These are phyloP conservation scores for Allomyces arbusculus DNA, from an alignment of 192 early-diverging fungal species.

Conservation along the genomic window DNA sequence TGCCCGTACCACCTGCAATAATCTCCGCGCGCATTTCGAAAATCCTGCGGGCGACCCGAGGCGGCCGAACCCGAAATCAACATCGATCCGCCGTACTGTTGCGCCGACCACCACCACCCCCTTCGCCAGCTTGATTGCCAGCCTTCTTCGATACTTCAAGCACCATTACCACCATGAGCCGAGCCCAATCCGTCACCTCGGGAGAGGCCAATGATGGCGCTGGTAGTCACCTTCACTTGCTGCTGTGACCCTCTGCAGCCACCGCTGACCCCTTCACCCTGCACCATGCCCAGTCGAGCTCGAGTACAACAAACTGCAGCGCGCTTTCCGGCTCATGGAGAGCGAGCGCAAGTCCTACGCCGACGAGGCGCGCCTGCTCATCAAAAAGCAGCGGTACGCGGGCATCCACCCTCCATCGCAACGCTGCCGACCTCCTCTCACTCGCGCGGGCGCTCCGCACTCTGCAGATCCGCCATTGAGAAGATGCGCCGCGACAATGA, in stretches of 20 bases:
- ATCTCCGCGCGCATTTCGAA: too few relatives aligned
- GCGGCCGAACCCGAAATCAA: too few relatives aligned
- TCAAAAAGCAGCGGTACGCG: conserved; percentile 28
- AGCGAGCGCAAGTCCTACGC: conserved; percentile 35
- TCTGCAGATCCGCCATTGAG: conserved; percentile 21
- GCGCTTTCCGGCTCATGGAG: conserved; percentile 9
- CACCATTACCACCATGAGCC: background rate
- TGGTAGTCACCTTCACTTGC: background rate
- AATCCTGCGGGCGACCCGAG: too few relatives aligned
- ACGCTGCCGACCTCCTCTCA: background rate
- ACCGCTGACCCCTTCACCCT: too few relatives aligned
- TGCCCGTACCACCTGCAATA: too few relatives aligned
- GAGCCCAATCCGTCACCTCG: background rate
- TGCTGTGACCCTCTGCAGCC: background rate
- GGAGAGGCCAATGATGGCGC: background rate
- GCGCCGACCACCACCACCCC: too few relatives aligned
- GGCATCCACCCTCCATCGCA: background rate
- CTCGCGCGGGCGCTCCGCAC: background rate
- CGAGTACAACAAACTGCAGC: conserved; percentile 2
- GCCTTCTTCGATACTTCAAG: too few relatives aligned
- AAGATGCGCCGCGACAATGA: conserved; percentile 29
- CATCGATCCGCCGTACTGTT: too few relatives aligned
- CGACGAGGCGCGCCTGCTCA: conserved; percentile 28
- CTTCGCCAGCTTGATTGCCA: too few relatives aligned
- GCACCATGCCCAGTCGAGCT: background rate